phyloP scores from a whole-genome alignment of 1,284 basidiomycete genomes.

The Sporisorium scitamineum region DNA sequence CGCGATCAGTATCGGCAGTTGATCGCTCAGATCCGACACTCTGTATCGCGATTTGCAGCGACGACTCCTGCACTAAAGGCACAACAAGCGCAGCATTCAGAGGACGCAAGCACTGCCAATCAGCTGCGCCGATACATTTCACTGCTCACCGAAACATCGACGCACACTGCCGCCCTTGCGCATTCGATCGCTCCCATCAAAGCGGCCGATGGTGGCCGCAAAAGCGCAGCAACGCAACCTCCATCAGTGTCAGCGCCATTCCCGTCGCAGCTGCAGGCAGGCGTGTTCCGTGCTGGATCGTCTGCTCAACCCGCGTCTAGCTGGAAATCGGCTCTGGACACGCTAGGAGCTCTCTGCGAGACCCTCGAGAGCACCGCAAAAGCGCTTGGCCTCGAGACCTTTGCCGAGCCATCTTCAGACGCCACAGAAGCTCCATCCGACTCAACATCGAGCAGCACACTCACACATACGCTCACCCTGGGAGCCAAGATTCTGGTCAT shows the following conservation, averaged over 20 bases:
- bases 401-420: constrained; percentile 35
- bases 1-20: constrained; percentile 47
- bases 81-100: constrained; percentile 10
- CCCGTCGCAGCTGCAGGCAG: constrained; percentile 20
- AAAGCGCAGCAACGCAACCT: not conserved
- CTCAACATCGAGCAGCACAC: not conserved
- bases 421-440: constrained; percentile 4
- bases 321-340: constrained; percentile 17
- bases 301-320: not conserved
- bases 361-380: constrained; percentile 29
- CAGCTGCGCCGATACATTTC: constrained; percentile 46
- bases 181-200: constrained; percentile 44
- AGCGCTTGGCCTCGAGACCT: constrained; percentile 46
- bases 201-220: constrained; percentile 7
- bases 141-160: constrained; percentile 42
- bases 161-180: constrained; percentile 38
- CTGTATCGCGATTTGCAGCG: constrained; percentile 39
- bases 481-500: constrained; percentile 55
- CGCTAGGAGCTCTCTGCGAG: constrained; percentile 33
- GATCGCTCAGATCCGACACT: constrained; percentile 44
- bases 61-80: constrained; percentile 31
- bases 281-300: constrained; percentile 10
- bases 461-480: constrained; percentile 38
- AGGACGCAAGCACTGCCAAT: constrained; percentile 17
- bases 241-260: not conserved